Evolutionary conservation across 768 basidiomycete species (phyloP).

Genomic region (Calocybe gangraenosa): DNA sequence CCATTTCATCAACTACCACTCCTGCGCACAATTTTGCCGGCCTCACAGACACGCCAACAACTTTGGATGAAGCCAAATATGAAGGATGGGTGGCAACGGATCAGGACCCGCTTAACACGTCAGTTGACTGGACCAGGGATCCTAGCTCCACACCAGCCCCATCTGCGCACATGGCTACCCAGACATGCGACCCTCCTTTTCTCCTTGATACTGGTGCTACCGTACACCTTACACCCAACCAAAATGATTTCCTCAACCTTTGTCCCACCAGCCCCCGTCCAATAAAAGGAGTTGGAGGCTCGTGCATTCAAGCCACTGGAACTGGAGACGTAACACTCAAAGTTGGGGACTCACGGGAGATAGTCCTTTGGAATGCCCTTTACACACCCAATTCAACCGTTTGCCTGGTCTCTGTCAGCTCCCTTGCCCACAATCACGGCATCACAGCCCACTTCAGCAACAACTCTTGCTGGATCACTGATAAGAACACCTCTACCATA

Average conservation of each 20-base stretch:
- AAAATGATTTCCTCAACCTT: conserved; percentile 21
- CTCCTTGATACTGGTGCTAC: conserved; percentile 24
- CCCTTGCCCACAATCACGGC: conserved; percentile 11
- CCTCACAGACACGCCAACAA: neutral
- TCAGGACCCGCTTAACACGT: conserved; percentile 1
- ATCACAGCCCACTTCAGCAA: conserved; percentile 16
- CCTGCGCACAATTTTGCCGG: conserved; percentile 1
- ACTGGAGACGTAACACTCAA: conserved; percentile 21
- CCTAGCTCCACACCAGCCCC: neutral
- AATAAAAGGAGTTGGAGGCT: conserved; percentile 25
- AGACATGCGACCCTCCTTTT: conserved; percentile 9
- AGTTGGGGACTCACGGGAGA: conserved; percentile 9
- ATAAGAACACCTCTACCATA: conserved; percentile 8
- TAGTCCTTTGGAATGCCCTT: conserved; percentile 15
- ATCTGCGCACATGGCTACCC: neutral
- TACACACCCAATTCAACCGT: conserved; percentile 21
- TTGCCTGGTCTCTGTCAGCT: conserved; percentile 19
- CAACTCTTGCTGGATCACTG: conserved; percentile 10
- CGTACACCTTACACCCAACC: conserved; percentile 19
- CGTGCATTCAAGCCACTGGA: conserved; percentile 19
- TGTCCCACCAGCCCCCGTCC: conserved; percentile 16
- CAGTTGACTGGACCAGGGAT: conserved; percentile 14
- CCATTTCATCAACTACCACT: neutral
- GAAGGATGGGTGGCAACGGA: conserved; percentile 6
- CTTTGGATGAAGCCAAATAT: conserved; percentile 5